A percentile compares a stretch with the other conserved stretches of the same genome.
Conservation (phyloP, 2,329 filamentous ascomycete species). For the Botryotinia narcissicola region DNA sequence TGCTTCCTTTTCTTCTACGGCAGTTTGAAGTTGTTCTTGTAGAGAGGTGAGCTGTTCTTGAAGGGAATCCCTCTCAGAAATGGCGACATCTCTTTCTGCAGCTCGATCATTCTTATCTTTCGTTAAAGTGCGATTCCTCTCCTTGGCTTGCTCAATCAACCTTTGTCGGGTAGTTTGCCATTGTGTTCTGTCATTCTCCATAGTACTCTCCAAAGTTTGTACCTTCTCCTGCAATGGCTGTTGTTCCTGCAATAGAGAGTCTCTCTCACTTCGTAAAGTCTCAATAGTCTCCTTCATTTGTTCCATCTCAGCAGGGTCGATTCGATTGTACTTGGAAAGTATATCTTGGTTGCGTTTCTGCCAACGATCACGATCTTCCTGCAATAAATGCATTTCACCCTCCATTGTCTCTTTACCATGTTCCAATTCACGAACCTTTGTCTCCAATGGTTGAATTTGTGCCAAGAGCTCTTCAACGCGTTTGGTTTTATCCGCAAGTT, state of each 20-base stretch:
- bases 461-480: slow-evolving; percentile 72
- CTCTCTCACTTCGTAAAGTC: slow-evolving; percentile 62
- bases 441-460: slow-evolving; percentile 79
- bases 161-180: slow-evolving; percentile 54
- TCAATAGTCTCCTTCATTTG: slow-evolving; percentile 77
- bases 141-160: slow-evolving; percentile 62
- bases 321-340: slow-evolving; percentile 90
- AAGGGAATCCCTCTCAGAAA: slow-evolving; percentile 45
- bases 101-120: slow-evolving; percentile 53
- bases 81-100: slow-evolving; percentile 43
- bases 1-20: slow-evolving; percentile 40
- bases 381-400: slow-evolving; percentile 82
- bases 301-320: slow-evolving; percentile 90
- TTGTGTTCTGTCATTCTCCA: slow-evolving; percentile 54
- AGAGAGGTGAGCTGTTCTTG: slow-evolving; percentile 40
- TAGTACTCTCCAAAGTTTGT: slow-evolving; percentile 49
- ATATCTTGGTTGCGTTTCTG: slow-evolving; percentile 96
- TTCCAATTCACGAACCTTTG: slow-evolving; percentile 76
- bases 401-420: slow-evolving; percentile 64
- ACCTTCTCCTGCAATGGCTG: slow-evolving; percentile 53
- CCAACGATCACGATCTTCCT: slow-evolving; percentile 91
- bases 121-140: slow-evolving; percentile 53
- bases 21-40: slow-evolving; percentile 49
- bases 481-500: slow-evolving; percentile 70
- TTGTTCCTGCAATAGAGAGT: slow-evolving; percentile 43